These are phyloP conservation scores for Inga laurina DNA, from an alignment of 306 rosid genomes.

Conservation along the genomic window DNA sequence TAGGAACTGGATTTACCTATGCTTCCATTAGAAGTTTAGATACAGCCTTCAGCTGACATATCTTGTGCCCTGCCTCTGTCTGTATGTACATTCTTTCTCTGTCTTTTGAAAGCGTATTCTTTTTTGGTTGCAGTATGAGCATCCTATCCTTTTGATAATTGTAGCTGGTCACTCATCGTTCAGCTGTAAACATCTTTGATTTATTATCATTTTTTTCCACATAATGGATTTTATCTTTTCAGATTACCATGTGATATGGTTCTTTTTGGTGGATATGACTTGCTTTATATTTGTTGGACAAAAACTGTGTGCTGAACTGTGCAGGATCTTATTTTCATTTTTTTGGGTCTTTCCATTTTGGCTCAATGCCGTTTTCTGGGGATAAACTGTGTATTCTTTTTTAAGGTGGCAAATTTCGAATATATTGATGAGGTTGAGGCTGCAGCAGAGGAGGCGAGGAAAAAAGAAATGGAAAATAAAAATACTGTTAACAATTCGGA, in stretches of 20 bases:
- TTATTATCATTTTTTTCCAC: background rate
- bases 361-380: constrained; percentile 8
- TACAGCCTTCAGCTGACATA: background rate
- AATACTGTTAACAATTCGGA: constrained; percentile 49
- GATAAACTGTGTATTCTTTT: constrained; percentile 20
- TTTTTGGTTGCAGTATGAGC: background rate
- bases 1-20: constrained; percentile 13
- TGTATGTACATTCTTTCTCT: background rate
- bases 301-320: background rate
- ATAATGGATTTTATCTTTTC: background rate
- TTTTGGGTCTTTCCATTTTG: constrained; percentile 1
- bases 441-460: constrained; percentile 71
- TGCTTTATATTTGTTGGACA: background rate
- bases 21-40: background rate
- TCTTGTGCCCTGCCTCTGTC: background rate
- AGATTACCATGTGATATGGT: background rate
- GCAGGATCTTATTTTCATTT: background rate
- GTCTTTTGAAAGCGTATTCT: background rate
- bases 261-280: background rate
- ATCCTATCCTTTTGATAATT: background rate
- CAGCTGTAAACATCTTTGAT: background rate
- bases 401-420: constrained; percentile 95
- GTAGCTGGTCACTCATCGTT: background rate
- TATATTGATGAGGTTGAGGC: constrained; percentile 90
- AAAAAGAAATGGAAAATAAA: constrained; percentile 45